These are phyloP conservation scores for Coemansia sp. DNA, from an alignment of 192 early-diverging fungal genomes.

Conservation along the genomic window DNA sequence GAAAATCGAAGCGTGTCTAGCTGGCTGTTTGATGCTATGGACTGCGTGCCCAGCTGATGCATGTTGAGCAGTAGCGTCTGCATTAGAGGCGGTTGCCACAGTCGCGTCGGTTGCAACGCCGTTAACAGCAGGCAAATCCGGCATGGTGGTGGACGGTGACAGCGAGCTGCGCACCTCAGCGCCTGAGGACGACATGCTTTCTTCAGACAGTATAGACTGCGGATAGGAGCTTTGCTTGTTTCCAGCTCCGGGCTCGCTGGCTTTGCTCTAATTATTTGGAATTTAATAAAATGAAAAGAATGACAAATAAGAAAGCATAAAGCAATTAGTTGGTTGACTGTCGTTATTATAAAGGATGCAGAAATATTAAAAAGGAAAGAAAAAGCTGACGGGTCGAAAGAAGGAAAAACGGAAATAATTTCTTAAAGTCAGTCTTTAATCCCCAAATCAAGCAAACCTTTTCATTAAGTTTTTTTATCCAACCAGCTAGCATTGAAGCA, in stretches of 20 bases:
- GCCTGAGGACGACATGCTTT: neutral
- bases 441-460: neutral
- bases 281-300: neutral
- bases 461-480: neutral
- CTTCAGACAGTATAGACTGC: neutral
- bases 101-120: conserved; percentile 6
- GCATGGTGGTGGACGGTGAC: neutral
- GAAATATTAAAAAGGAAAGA: neutral
- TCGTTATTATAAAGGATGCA: neutral
- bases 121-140: neutral
- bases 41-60: too few relatives aligned
- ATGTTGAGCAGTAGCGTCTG: neutral
- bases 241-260: neutral
- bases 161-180: neutral
- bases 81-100: neutral
- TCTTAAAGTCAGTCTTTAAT: neutral
- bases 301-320: conserved; percentile 1
- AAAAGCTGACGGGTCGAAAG: neutral
- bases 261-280: neutral
- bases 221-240: neutral
- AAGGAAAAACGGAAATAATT: neutral
- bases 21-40: conserved; percentile 8
- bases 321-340: neutral
- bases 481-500: conserved; percentile 5
- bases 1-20: conserved; percentile 43